phyloP scores from a whole-genome alignment of 208 protist species.

The Leishmania mexicana region DNA sequence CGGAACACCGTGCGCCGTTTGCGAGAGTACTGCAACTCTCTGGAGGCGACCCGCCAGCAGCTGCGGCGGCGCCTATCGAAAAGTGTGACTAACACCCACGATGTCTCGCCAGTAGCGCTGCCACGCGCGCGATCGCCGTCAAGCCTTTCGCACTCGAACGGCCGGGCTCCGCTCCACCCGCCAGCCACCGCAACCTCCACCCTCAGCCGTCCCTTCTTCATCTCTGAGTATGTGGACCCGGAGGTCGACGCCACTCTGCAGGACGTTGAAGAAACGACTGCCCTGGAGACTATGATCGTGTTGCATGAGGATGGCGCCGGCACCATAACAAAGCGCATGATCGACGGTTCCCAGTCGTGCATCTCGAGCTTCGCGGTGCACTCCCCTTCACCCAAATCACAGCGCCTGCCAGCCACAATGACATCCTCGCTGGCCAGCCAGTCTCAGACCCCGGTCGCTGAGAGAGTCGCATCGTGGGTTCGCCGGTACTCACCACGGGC shows the following conservation, averaged over 20 bases:
- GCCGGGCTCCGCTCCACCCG: background rate
- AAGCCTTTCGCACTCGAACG: slow-evolving; percentile 13
- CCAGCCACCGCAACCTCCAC: background rate
- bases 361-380: slow-evolving; percentile 7
- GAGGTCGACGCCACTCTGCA: slow-evolving; percentile 52
- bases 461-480: background rate
- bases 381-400: slow-evolving; percentile 3
- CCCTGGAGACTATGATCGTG: slow-evolving; percentile 42
- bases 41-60: slow-evolving; percentile 40
- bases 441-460: background rate
- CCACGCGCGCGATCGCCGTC: background rate
- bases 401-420: background rate
- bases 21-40: slow-evolving; percentile 32
- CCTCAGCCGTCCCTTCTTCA: slow-evolving; percentile 38
- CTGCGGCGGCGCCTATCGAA: slow-evolving; percentile 15
- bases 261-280: slow-evolving; percentile 32
- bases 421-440: background rate
- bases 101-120: background rate
- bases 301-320: slow-evolving; percentile 40
- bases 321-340: slow-evolving; percentile 34
- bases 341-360: slow-evolving; percentile 26
- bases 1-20: slow-evolving; percentile 40
- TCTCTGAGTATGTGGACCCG: slow-evolving; percentile 34
- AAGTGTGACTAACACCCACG: background rate
- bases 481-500: background rate